phyloP scores from a whole-genome alignment of 2,329 filamentous ascomycete genomes.

The Didymella pomorum region DNA sequence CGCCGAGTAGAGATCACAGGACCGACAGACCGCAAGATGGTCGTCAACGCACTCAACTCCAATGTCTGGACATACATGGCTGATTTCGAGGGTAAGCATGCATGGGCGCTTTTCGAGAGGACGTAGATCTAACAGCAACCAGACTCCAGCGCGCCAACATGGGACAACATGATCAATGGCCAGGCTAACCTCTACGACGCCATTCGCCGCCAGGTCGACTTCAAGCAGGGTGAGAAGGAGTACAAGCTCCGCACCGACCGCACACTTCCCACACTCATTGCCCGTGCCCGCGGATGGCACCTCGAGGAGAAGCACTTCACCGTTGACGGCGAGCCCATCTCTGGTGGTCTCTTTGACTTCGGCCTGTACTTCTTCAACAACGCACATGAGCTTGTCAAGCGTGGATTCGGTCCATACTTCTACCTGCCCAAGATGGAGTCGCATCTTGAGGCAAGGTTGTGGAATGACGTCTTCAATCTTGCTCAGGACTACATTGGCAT shows the following conservation, averaged over 20 bases:
- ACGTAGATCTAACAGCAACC: constrained; percentile 22
- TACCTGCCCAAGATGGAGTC: constrained; percentile 99
- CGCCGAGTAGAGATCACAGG: constrained; percentile 96
- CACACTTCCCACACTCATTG: constrained; percentile 86
- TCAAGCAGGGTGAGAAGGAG: constrained; percentile 93
- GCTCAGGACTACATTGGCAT: constrained; percentile 93
- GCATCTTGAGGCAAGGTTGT: constrained; percentile 93
- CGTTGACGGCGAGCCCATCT: constrained; percentile 93
- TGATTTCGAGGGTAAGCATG: constrained; percentile 85
- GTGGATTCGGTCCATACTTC: constrained; percentile 92
- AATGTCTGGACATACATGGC: constrained; percentile 99
- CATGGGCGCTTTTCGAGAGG: neutral
- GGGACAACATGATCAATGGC: constrained; percentile 99
- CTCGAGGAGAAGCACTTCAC: constrained; percentile 98
- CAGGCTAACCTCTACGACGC: constrained; percentile 98
- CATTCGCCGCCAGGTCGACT: constrained; percentile 91
- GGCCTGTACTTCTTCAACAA: constrained; percentile 99
- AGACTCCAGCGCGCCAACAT: constrained; percentile 96
- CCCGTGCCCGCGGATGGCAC: constrained; percentile 96
- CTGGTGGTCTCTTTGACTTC: constrained; percentile 92
- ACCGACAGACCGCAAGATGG: constrained; percentile 98
- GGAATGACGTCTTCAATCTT: constrained; percentile 98
- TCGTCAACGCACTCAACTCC: constrained; percentile 94
- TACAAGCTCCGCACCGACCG: constrained; percentile 97
- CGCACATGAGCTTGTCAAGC: constrained; percentile 83